These are phyloP conservation scores for Lathyrus aphaca DNA, from an alignment of 306 rosid genomes.

Conservation along the genomic window DNA sequence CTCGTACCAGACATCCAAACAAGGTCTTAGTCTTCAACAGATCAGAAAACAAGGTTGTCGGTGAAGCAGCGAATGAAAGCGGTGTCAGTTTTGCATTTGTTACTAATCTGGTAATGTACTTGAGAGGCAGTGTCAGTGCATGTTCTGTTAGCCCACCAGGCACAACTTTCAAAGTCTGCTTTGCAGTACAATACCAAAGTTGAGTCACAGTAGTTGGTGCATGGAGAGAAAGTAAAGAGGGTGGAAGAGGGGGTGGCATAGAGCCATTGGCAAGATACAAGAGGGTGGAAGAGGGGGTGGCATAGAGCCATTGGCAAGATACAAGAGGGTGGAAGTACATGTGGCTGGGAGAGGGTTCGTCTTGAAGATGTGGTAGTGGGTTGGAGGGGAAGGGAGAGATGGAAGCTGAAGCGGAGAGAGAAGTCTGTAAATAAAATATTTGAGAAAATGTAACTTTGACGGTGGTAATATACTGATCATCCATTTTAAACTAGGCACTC, in stretches of 20 bases:
- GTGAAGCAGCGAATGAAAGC: background rate
- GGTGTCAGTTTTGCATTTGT: background rate
- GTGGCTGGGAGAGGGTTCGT: background rate
- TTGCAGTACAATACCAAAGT: background rate
- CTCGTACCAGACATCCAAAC: no score
- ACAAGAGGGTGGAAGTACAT: background rate
- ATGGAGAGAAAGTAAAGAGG: background rate
- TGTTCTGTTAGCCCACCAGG: background rate
- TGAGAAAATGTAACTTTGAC: background rate
- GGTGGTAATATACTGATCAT: background rate
- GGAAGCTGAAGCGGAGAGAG: background rate
- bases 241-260: background rate
- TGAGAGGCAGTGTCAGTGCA: background rate
- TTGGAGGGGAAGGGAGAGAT: background rate
- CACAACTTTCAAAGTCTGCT: background rate
- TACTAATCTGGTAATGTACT: background rate
- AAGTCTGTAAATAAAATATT: background rate
- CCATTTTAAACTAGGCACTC: background rate
- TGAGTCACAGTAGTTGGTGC: background rate
- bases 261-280: background rate
- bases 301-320: background rate
- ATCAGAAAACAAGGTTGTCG: background rate
- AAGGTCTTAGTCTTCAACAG: background rate
- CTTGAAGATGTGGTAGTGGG: background rate
- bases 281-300: background rate